Base-by-base conservation (phyloP, 768 basidiomycete genomes). In the Coprinopsis strossmayeri region DNA sequence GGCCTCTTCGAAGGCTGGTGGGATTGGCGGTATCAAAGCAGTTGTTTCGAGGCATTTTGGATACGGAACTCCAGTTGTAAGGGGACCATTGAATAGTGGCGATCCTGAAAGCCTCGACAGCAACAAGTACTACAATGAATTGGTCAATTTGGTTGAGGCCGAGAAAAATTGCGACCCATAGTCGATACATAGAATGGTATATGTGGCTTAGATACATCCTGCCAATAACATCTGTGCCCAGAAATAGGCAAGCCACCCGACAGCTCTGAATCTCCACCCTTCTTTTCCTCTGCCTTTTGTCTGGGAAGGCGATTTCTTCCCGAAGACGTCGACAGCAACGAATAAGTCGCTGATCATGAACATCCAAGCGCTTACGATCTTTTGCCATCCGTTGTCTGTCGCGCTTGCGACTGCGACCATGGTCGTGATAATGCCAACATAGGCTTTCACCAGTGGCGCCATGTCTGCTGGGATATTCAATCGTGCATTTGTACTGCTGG, bases 11-110 rank as follows among this genome's bases (percentile, higher is more conserved):
- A 81, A 78, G 58, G 63, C 83, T 13, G 83, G 85, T 12, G 83
- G 83, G 1, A 81, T 87, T 37, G 76, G 77, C 2, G 84, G 80
- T 3, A 69, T 85, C 57, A 87, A 87, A 63, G 73, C 77, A 2
- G 64, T 85, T 34, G 69, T 84, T n/a, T 62, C 73, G 25, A 72
- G 71, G 57, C 69, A 79, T 52, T 87, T 84, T 62, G 82, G 76
- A 3, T 86, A 87, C 53, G 86, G 86, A 23, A 59, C 64, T 10
- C 56, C 66, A 13, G 46, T 51, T 15, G 78, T 82, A 34, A 66
- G 81, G 34, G 68, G 71, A 3, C 79, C 80, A 1, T 61, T 82
- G 54, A 72, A 69, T 50, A 48, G 64, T n/a, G 67, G 71, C 5
- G 62, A 69, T 37, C 28, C 61, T 2, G 62, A 70, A 34, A 63